Evolutionary conservation across 257 asterid genomes (phyloP), one percentile per base, ranked within the genome.

Genomic region (Datura wrightii): DNA sequence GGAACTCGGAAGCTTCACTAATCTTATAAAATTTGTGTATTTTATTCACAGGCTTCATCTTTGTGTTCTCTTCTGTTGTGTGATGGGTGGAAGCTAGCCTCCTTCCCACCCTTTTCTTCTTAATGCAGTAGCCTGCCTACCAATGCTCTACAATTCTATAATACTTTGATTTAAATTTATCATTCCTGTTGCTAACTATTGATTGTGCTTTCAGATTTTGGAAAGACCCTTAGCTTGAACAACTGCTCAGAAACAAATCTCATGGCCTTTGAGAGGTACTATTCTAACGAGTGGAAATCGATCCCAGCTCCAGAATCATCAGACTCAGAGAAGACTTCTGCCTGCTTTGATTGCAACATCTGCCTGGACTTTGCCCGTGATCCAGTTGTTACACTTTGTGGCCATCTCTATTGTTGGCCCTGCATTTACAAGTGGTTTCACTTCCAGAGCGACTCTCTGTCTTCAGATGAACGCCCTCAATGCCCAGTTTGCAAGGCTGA

Each of bases 351-450:
- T 79, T 95, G 98, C 93, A 92, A 92, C 63, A 95, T 95, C 58
- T 95, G 98, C 91, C 84, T 95, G 81, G 97, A 93, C 62, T 90
- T 83, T 19, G 97, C 97, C 2, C 79, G 88, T 0, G 97, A 95
- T 81, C 98, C 98, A 2, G 97, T 93, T 59, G 94, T 95, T 24
- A 95, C 98, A 52, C 91, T 92, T 11, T 95, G 97, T 44, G 98
- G 98, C 52, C 97, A 95, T 87, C 97, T 95, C 80, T 95, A 93
- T 84, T 93, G 98, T 50, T 95, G 98, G 98, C 97, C 98, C 4
- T 93, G 98, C 89, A 95, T 95, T 90, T 95, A 93, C 91, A 90
- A 92, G 71, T 93, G 97, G 97, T 78, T 93, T 76, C 89, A 90
- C 14, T 89, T 90, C 3, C 95, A 93, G 82, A 86, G 50, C 3